These are phyloP conservation scores for Ceratocystis lukuohia DNA, from an alignment of 2,329 filamentous ascomycete genomes.

Conservation along the genomic window DNA sequence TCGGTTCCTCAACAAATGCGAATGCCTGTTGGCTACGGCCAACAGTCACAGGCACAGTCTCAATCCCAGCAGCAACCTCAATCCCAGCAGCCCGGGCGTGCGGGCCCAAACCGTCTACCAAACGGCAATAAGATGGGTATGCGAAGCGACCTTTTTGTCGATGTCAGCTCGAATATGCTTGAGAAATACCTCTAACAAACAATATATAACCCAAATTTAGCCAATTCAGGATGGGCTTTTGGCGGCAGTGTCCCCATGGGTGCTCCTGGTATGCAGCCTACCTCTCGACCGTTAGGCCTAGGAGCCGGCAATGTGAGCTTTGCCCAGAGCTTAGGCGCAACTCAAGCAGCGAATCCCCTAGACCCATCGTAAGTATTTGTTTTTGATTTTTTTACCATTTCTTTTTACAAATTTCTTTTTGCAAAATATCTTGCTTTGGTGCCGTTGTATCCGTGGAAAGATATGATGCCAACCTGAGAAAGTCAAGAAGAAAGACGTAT, in stretches of 20 bases:
- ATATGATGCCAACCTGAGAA: no score
- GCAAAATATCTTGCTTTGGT: no score
- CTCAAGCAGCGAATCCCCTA: slow-evolving; percentile 47
- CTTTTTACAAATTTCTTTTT: no score
- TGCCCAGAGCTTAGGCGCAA: slow-evolving; percentile 51
- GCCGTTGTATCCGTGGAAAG: no score
- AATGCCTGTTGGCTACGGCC: slow-evolving; percentile 46
- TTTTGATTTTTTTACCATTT: not conserved
- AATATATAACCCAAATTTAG: slow-evolving; percentile 5
- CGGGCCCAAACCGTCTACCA: slow-evolving; percentile 45
- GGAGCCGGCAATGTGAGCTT: slow-evolving; percentile 47
- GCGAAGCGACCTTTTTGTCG: not conserved
- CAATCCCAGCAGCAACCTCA: slow-evolving; percentile 30
- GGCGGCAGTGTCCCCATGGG: slow-evolving; percentile 49
- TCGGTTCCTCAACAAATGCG: slow-evolving; percentile 49
- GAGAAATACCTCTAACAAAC: no score
- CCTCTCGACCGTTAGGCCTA: slow-evolving; percentile 35
- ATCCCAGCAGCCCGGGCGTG: slow-evolving; percentile 39
- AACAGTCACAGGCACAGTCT: slow-evolving; percentile 20
- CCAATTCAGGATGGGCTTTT: slow-evolving; percentile 45
- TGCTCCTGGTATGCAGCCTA: slow-evolving; percentile 39
- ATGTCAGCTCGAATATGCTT: no score
- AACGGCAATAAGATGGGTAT: slow-evolving; percentile 50
- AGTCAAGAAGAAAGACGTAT: no score
- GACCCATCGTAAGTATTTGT: slow-evolving; percentile 46